A percentile compares a stretch with the other conserved stretches of the same genome.
Conservation (phyloP, 164 flowering plant species). For the Vitis labrusca region DNA sequence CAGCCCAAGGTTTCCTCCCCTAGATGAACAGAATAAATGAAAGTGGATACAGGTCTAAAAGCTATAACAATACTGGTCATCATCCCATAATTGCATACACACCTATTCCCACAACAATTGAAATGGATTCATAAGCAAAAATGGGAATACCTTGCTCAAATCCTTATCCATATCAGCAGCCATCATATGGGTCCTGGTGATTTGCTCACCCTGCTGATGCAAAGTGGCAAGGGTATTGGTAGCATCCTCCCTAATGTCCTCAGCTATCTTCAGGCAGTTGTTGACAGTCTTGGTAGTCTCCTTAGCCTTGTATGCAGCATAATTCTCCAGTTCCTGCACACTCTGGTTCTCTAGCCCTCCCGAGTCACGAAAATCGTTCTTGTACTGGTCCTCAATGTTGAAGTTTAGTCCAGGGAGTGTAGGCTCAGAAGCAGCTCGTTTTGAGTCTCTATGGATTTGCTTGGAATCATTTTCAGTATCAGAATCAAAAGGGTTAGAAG, state of each 20-base stretch:
- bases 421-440: slow-evolving; percentile 57
- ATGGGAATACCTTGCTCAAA: slow-evolving; percentile 50
- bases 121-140: neutral
- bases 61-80: too few species aligned
- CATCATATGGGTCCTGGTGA: slow-evolving; percentile 60
- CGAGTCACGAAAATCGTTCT: slow-evolving; percentile 45
- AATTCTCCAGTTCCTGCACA: slow-evolving; percentile 70
- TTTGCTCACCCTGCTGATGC: slow-evolving; percentile 86
- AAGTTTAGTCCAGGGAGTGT: slow-evolving; percentile 16
- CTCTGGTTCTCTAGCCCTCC: slow-evolving; percentile 60
- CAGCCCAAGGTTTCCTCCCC: too few species aligned
- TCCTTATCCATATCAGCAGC: slow-evolving; percentile 66
- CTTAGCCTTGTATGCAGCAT: slow-evolving; percentile 68
- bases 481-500: slow-evolving; percentile 24
- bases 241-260: slow-evolving; percentile 72
- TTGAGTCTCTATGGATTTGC: slow-evolving; percentile 20
- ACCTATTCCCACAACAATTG: neutral
- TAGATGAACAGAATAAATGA: too few species aligned
- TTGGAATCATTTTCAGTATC: slow-evolving; percentile 43
- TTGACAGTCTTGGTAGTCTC: slow-evolving; percentile 62
- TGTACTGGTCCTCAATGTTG: slow-evolving; percentile 29
- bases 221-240: slow-evolving; percentile 61
- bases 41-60: too few species aligned
- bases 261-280: slow-evolving; percentile 70
- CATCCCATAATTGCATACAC: too few species aligned